Evolutionary conservation across 1,139 yeast species (phyloP), one percentile per base, ranked within the genome.

Genomic region (Cylindricascospora bacillispora): DNA sequence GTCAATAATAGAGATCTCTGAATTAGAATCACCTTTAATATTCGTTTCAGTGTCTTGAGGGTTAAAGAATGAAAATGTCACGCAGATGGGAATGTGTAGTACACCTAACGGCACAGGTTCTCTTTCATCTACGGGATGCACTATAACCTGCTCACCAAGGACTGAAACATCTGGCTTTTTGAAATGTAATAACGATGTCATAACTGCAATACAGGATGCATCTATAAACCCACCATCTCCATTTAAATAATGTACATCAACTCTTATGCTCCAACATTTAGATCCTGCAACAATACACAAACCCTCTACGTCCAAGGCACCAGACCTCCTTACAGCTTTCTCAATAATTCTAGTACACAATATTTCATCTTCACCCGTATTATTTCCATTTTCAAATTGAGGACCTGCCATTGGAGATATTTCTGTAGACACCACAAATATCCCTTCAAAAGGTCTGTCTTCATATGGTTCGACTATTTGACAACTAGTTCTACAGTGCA

Each of bases 191-290:
- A 89, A 62, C 1, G 82, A 94, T 9, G 89, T 70, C 67, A 85
- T 78, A 13, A 85, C 95, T 0, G 89, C 97, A 35, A 85, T 67
- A 55, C 95, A 82, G 24, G 92, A 79, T 13, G 85, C 80, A 54
- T 89, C 98, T 26, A 86, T 74, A 25, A 89, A 67, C 22, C 92
- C 93, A 23, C 98, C 98, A 55, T 89, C 98, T 47, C 73, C 82
- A 49, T 85, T 78, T 38, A 89, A 59, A 43, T 80, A 81, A 50
- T 85, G 93, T 21, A 89, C 73, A 49, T 86, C 97, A 0, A 93
- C 95, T 33, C 92, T 65, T 12, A 89, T 63, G 35, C 73, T 66
- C 98, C 98, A 89, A 46, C 93, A 86, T 43, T 82, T 76, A 35
- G 74, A 70, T 1, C 97, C 97, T 0, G 95, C 94, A 16, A 81